Percentiles rank a stretch among this genome's conserved stretches.
These are phyloP conservation scores for Purshia tridentata DNA, from an alignment of 306 rosid genomes.

Conservation along the genomic window DNA sequence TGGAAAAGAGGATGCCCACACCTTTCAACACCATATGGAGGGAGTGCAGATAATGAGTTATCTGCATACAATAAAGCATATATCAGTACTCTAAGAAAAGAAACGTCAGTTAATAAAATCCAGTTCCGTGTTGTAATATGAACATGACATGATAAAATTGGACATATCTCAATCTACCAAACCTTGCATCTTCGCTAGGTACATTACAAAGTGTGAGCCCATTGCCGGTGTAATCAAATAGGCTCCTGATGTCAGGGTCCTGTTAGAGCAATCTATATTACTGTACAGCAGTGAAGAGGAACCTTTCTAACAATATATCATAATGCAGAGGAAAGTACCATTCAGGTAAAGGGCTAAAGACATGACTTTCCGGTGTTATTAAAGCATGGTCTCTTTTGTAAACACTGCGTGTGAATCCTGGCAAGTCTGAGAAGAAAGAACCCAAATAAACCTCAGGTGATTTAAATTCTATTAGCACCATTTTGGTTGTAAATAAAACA, in stretches of 20 bases:
- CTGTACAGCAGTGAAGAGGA: conserved; percentile 13
- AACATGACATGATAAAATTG: not conserved
- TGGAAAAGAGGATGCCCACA: conserved; percentile 10
- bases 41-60: conserved; percentile 66
- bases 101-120: not conserved
- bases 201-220: conserved; percentile 90
- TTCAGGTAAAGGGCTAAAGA: conserved; percentile 78
- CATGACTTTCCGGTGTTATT: conserved; percentile 90
- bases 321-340: conserved; percentile 51
- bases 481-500: not conserved
- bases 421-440: conserved; percentile 62
- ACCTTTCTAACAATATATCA: conserved; percentile 22
- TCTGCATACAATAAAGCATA: conserved; percentile 47
- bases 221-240: conserved; percentile 76
- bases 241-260: conserved; percentile 70
- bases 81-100: conserved; percentile 24
- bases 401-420: conserved; percentile 96
- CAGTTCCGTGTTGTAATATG: not conserved
- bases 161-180: conserved; percentile 3
- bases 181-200: conserved; percentile 92
- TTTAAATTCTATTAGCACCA: conserved; percentile 1
- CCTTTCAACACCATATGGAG: conserved; percentile 72
- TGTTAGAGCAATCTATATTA: conserved; percentile 45
- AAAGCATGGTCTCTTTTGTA: conserved; percentile 81
- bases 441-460: conserved; percentile 25